Evolutionary conservation across 2,329 filamentous ascomycete species (phyloP), one percentile per base, ranked within the genome.

Genomic region (Tolypocladium paradoxum): DNA sequence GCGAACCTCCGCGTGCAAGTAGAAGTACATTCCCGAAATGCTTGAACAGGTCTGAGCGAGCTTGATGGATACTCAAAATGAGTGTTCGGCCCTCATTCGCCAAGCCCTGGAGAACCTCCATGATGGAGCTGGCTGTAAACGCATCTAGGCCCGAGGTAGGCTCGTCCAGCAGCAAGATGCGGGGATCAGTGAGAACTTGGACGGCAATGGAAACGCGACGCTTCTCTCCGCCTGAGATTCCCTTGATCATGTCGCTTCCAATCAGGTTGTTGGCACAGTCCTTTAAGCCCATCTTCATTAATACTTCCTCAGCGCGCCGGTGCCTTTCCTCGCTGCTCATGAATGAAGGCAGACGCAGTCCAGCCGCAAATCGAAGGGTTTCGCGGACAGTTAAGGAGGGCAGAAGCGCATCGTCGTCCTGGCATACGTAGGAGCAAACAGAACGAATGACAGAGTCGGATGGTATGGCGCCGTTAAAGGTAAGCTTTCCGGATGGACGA

Each of bases 161-260:
- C 59, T 91, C 87, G 55, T 91, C 87, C 0, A 91, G 76, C 0
- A 91, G 72, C 1, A 91, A 69, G 2, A 91, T 78, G 1, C 82
- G 80, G 1, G 87, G 87, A 55, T 90, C 85, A 0, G 85, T 90
- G 12, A 91, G 73, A 7, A 90, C 83, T 59, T 91, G 87, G 0
- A 90, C 82, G 0, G 86, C 87, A 56, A 91, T 90, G 3, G 84
- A 86, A 6, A 90, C 85, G 53, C 88, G 78, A 2, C 87, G 77
- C 68, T 90, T 90, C 67, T 91, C 87, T 20, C 88, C 88, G 2
- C 87, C 87, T 9, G 85, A 89, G 33, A 91, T 90, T 0, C 87
- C 87, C 64, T 90, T 90, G 58, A 88, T 76, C 4, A 87, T 67
- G 9, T 88, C 84, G 54, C 79, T 85, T 2, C 87, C 87, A 9